Base-by-base conservation (phyloP, 1,139 yeast species). In the Debaryomyces psychrophilus region DNA sequence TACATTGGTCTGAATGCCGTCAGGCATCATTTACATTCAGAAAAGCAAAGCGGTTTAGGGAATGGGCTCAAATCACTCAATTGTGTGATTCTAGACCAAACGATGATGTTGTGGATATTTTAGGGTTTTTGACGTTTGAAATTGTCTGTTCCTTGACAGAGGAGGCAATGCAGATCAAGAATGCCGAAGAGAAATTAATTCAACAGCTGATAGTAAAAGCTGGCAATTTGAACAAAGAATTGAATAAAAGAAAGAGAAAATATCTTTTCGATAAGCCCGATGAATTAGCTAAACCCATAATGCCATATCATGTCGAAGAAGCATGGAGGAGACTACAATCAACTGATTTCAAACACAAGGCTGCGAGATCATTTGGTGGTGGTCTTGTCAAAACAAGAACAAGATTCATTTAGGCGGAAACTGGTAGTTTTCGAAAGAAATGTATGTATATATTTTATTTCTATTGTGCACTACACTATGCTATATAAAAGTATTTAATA, bases 1-100 rank as follows among this genome's bases (percentile, higher is more conserved):
- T 92, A 14, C 99, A 95, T 64, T 93, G 98, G 97, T 87, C 96
- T 11, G 99, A 93, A 62, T 93, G 99, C 68, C 81, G 99, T 54
- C 99, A 93, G 64, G 99, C 99, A 1, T 85, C 95, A 47, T 95
- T 93, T 62, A 95, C 99, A 0, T 93, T 90, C 60, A 77, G 98
- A 57, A 93, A 95, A 64, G 89, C 88, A 14, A 90, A 92, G 63
- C 74, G 97, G 59, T 93, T 93, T 62, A 79, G 95, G 60, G 99
- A 93, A 61, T 93, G 99, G 99, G 95, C 96, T 6, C 96, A 95
- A 15, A 82, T 93, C 43, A 70, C 90, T 0, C 87, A 83, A 47
- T 68, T 95, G 41, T 87, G 96, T 15, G 99, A 95, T 53, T 82
- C 95, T 17, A 82, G 95, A 58, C 97, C 98, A 2, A 89, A 88